These are phyloP conservation scores for Rhododendron simsii DNA, from an alignment of 148 eudicot species.

Conservation along the genomic window DNA sequence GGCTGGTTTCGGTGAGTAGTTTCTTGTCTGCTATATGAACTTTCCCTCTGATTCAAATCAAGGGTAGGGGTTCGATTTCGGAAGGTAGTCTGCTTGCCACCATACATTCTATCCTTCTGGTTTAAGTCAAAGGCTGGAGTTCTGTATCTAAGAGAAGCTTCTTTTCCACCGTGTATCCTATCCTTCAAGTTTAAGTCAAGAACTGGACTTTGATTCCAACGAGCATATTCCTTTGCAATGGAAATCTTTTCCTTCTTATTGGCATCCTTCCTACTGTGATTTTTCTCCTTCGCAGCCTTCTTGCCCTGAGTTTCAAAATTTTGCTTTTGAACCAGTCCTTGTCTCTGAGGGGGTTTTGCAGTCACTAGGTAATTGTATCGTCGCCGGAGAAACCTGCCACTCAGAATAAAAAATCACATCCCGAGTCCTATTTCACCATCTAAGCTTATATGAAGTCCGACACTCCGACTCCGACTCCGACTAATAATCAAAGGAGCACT, in stretches of 20 bases:
- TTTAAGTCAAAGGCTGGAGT: conserved; percentile 19
- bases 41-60: conserved; percentile 32
- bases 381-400: conserved; percentile 36
- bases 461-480: not conserved
- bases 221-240: conserved; percentile 17
- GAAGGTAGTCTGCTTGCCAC: conserved; percentile 11
- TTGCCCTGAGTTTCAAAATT: conserved; percentile 12
- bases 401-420: not conserved
- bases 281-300: conserved; percentile 5
- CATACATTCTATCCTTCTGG: conserved; percentile 14
- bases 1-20: not conserved
- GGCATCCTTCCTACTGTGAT: conserved; percentile 17
- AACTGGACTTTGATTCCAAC: not conserved
- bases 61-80: conserved; percentile 7
- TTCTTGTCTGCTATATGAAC: conserved; percentile 21
- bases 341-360: conserved; percentile 11
- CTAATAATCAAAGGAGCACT: not conserved
- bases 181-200: conserved; percentile 16
- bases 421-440: not conserved
- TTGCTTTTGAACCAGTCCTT: conserved; percentile 11
- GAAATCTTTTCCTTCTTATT: conserved; percentile 12
- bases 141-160: not conserved
- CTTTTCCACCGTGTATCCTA: conserved; percentile 10
- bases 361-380: conserved; percentile 26
- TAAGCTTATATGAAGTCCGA: not conserved